Conservation (phyloP, 2,329 filamentous ascomycete species). For the Trichoderma hamatum region DNA sequence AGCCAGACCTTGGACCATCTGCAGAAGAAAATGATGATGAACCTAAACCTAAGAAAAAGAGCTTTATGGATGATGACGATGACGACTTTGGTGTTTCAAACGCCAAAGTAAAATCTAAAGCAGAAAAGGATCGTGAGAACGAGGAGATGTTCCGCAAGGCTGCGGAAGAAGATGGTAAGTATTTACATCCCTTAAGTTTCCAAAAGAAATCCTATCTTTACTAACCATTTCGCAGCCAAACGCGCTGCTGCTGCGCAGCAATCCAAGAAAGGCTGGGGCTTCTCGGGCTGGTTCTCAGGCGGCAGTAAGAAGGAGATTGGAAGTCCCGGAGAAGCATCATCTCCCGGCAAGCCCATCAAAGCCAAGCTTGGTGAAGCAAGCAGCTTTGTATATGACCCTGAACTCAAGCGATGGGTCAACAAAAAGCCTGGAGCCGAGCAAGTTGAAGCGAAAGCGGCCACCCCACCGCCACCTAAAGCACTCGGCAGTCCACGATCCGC, state of each 20-base stretch:
- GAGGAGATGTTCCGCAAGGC: slow-evolving; percentile 84
- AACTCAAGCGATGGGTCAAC: slow-evolving; percentile 98
- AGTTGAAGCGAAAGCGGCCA: slow-evolving; percentile 60
- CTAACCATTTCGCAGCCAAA: slow-evolving; percentile 54
- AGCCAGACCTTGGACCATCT: slow-evolving; percentile 51
- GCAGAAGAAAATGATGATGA: slow-evolving; percentile 49
- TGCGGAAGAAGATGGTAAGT: slow-evolving; percentile 72
- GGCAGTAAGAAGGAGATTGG: slow-evolving; percentile 65
- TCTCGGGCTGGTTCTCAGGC: slow-evolving; percentile 82
- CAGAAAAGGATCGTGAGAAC: slow-evolving; percentile 75
- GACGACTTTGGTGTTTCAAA: slow-evolving; percentile 63
- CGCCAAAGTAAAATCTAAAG: slow-evolving; percentile 61
- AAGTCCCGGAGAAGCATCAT: slow-evolving; percentile 41
- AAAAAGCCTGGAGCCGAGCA: slow-evolving; percentile 79
- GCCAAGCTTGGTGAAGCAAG: slow-evolving; percentile 94
- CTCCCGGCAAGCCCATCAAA: slow-evolving; percentile 71
- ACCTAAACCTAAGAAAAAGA: slow-evolving; percentile 71
- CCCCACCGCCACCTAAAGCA: slow-evolving; percentile 77
- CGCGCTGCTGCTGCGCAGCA: slow-evolving; percentile 54
- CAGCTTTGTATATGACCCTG: slow-evolving; percentile 90
- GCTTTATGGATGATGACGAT: slow-evolving; percentile 81
- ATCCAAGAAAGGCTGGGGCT: slow-evolving; percentile 73
- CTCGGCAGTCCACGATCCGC: slow-evolving; percentile 51
- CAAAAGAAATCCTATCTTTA: not conserved
- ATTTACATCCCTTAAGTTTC: not conserved